phyloP scores from a whole-genome alignment of 1,139 yeast genomes.

The Groenewaldozyma sp. region DNA sequence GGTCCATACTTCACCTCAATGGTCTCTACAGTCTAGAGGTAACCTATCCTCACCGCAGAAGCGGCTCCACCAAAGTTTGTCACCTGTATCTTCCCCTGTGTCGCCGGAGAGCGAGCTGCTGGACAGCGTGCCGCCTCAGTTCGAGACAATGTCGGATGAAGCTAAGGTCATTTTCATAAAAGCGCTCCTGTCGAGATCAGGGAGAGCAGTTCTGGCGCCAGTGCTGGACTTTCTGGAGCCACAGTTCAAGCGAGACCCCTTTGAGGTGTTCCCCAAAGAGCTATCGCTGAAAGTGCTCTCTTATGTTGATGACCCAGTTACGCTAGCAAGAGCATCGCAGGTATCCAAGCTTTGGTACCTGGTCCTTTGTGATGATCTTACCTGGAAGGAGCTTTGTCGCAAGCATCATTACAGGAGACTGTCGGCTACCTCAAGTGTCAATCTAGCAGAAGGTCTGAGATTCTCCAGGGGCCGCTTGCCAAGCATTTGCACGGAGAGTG shows the following conservation, averaged over 20 bases:
- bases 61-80: not conserved
- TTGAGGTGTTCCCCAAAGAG: constrained; percentile 75
- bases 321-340: constrained; percentile 36
- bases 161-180: constrained; percentile 20
- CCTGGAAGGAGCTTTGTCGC: constrained; percentile 36
- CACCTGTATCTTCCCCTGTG: not conserved
- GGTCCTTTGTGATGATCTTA: constrained; percentile 33
- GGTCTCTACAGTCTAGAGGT: not conserved
- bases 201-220: constrained; percentile 55
- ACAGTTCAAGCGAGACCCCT: constrained; percentile 76
- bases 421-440: constrained; percentile 28
- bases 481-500: constrained; percentile 9
- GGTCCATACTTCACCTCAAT: not conserved
- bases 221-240: constrained; percentile 68
- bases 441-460: constrained; percentile 9
- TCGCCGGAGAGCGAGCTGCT: not conserved
- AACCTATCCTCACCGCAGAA: not conserved
- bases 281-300: constrained; percentile 74
- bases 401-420: constrained; percentile 32
- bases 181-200: constrained; percentile 24
- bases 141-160: constrained; percentile 12
- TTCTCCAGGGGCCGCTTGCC: constrained; percentile 13
- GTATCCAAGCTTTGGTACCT: constrained; percentile 36
- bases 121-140: too few relatives aligned
- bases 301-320: constrained; percentile 52